Evolutionary conservation across 768 basidiomycete genomes (phyloP).

Genomic region (Psilocybe subaeruginosa): DNA sequence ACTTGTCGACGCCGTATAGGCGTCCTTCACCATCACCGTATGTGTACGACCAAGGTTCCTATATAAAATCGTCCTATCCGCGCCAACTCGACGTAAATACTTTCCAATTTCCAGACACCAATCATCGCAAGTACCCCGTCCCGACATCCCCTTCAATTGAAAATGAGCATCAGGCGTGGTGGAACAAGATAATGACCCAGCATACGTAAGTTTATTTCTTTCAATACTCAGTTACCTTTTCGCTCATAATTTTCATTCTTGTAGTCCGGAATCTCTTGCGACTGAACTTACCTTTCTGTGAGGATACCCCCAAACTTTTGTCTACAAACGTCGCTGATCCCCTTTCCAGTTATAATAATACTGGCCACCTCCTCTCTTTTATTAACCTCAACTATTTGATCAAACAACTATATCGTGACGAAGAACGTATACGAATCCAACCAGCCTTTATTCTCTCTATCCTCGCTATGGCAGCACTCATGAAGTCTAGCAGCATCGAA

Average conservation of each 20-base stretch:
- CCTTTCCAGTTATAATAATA: conserved; percentile 58
- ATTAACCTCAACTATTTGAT: conserved; percentile 61
- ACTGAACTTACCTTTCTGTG: conserved; percentile 33
- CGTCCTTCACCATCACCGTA: conserved; percentile 28
- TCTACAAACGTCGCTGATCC: neutral
- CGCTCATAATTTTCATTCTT: neutral
- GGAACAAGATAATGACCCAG: conserved; percentile 40
- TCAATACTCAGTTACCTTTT: neutral
- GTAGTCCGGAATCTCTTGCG: conserved; percentile 23
- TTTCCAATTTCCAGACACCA: conserved; percentile 33
- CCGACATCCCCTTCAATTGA: conserved; percentile 36
- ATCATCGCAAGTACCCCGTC: conserved; percentile 32
- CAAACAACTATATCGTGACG: conserved; percentile 51
- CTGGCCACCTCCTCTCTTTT: conserved; percentile 70
- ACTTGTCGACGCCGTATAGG: conserved; percentile 33
- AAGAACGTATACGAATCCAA: conserved; percentile 60
- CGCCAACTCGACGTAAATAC: conserved; percentile 41
- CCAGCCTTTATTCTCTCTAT: conserved; percentile 71
- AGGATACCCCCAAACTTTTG: conserved; percentile 7
- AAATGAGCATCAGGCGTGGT: conserved; percentile 42
- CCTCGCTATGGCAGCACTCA: conserved; percentile 71
- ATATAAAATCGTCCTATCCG: conserved; percentile 39
- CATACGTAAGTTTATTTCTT: conserved; percentile 36
- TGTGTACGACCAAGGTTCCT: conserved; percentile 39
- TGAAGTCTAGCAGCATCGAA: conserved; percentile 74